A percentile compares a stretch with the other conserved stretches of the same genome.
Conservation (phyloP, 495 filamentous ascomycete genomes). For the Hypoxylon fuscum region DNA sequence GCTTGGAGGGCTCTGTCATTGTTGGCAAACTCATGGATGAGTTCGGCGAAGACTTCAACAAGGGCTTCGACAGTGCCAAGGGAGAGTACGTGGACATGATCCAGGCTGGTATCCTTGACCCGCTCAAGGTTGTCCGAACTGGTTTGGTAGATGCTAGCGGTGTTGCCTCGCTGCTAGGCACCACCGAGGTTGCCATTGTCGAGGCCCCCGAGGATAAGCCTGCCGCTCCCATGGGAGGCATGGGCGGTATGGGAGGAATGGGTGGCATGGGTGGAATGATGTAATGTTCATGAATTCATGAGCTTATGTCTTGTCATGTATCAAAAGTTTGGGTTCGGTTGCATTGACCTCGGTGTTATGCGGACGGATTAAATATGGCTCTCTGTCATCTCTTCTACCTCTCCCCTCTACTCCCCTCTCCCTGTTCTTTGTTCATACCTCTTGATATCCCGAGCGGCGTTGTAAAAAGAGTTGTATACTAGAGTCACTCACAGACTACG, state of each 20-base stretch:
- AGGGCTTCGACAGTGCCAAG: conserved; percentile 94
- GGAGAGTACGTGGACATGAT: conserved; percentile 99
- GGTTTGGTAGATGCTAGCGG: conserved; percentile 93
- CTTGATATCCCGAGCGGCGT: conserved; percentile 47
- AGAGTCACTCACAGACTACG: conserved; percentile 35
- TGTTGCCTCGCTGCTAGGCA: conserved; percentile 96
- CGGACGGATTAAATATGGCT: conserved; percentile 40
- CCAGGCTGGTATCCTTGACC: conserved; percentile 92
- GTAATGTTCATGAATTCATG: conserved; percentile 47
- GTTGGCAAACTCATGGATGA: conserved; percentile 99
- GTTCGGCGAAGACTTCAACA: conserved; percentile 93
- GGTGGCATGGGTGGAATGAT: conserved; percentile 66
- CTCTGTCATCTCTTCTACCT: conserved; percentile 42
- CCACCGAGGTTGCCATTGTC: conserved; percentile 96
- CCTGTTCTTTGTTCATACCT: conserved; percentile 39
- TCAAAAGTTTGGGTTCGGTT: conserved; percentile 45
- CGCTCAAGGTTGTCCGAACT: conserved; percentile 98
- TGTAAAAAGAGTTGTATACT: conserved; percentile 43
- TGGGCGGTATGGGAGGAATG: conserved; percentile 74
- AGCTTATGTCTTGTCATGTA: conserved; percentile 41
- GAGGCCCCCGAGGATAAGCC: conserved; percentile 95
- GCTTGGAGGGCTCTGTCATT: conserved; percentile 92
- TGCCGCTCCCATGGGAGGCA: conserved; percentile 70
- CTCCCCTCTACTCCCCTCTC: conserved; percentile 36
- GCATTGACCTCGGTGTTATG: conserved; percentile 49